Evolutionary conservation across 2,329 filamentous ascomycete species (phyloP), one percentile per base, ranked within the genome.

Genomic region (Tolypocladium ophioglossoides): DNA sequence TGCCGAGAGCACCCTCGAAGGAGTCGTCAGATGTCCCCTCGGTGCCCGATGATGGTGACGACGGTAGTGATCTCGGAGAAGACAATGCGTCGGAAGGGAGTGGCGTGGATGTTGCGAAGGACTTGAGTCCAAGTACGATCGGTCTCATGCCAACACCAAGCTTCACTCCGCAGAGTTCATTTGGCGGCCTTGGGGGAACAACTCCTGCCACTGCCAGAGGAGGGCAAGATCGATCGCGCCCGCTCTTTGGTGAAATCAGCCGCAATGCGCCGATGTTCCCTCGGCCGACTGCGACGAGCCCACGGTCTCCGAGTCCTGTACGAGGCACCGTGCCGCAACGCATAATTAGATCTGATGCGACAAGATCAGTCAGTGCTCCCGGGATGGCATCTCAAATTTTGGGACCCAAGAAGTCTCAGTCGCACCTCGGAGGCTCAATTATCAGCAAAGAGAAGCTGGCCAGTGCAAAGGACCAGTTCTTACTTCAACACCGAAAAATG

Each of bases 241-340:
- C 72, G 2, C 66, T 83, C 6, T 85, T 84, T 66, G 81, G 79
- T 10, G 78, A 83, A 55, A 64, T 82, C 40, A 69, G 69, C 54
- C 72, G 72, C 40, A 75, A 72, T 41, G 74, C 73, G 20, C 79
- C 80, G 0, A 58, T 78, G 27, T 79, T 87, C 54, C 72, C 80
- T 11, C 80, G 78, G 37, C 73, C 79, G 27, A 75, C 68, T 37
- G 72, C 71, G 22, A 72, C 74, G n/a, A 85, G 80, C 59, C 85
- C 86, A 49, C 81, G 86, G 38, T 89, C 87, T 11, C 86, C 87
- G 1, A 91, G 87, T 59, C 87, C 87, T 1, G 71, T 88, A 30
- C 81, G 86, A 37, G 74, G 76, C 52, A 76, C 80, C 41, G 69
- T 83, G 34, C 80, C 82, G 35, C 68, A 72, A 56, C 74, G 77